A percentile compares a stretch with the other conserved stretches of the same genome.
Evolutionary conservation across 345 rosid genomes (phyloP).

Genomic region (Dovyalis caffra): DNA sequence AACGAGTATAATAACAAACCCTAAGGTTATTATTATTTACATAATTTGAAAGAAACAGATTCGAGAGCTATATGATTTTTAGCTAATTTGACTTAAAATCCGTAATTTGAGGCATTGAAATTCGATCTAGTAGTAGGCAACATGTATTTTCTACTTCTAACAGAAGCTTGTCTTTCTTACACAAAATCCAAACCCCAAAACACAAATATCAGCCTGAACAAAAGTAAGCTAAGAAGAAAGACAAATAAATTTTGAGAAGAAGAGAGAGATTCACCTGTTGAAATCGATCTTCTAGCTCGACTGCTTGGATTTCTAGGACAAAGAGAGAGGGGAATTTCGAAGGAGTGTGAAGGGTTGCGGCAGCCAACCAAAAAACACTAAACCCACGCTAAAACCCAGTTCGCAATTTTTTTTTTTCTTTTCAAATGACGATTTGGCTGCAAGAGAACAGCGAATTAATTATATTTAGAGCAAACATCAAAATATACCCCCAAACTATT

Average conservation of each 20-base stretch:
- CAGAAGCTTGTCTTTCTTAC: neutral
- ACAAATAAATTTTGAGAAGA: neutral
- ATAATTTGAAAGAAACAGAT: neutral
- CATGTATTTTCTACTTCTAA: neutral
- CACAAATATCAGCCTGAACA: neutral
- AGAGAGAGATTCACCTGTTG: neutral
- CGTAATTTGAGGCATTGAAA: neutral
- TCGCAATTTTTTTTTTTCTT: neutral
- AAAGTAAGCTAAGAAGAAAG: neutral
- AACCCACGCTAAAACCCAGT: conserved; percentile 1
- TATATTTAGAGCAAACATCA: no score
- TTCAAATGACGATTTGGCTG: neutral
- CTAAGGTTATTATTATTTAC: neutral
- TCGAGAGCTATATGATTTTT: neutral
- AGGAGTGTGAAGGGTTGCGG: neutral
- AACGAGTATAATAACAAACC: neutral
- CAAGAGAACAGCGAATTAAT: no score
- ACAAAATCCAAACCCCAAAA: neutral
- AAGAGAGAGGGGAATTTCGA: neutral
- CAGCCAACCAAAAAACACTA: neutral
- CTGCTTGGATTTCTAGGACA: neutral
- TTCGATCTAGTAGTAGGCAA: neutral
- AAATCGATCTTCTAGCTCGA: neutral
- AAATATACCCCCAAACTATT: no score
- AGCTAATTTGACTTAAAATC: neutral